phyloP scores from a whole-genome alignment of 306 rosid genomes.

The Pterocarpus santalinus region DNA sequence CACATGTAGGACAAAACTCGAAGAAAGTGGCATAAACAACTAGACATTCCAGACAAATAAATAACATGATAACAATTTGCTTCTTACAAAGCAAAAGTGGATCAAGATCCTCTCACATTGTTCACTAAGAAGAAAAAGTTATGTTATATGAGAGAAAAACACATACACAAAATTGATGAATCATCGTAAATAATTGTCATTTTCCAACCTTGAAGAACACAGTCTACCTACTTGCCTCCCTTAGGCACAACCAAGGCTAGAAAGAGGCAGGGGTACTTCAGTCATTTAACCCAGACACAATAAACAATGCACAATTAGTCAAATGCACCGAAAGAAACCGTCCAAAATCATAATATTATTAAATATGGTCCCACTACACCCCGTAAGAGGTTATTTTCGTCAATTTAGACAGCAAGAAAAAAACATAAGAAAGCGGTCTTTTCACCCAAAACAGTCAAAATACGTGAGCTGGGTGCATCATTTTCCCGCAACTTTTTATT shows the following conservation, averaged over 20 bases:
- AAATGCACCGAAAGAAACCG: slow-evolving; percentile 43
- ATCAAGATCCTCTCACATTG: no score
- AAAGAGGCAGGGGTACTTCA: slow-evolving; percentile 29
- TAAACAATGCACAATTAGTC: slow-evolving; percentile 13
- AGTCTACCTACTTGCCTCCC: not conserved
- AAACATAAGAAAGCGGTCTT: not conserved
- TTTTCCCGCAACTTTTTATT: slow-evolving; percentile 16
- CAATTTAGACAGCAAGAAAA: not conserved
- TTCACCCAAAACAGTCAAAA: slow-evolving; percentile 44
- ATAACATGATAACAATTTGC: not conserved
- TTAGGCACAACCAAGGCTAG: not conserved
- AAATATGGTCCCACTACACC: slow-evolving; percentile 12
- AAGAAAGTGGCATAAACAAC: not conserved
- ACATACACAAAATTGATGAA: no score
- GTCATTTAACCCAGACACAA: slow-evolving; percentile 37
- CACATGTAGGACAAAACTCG: not conserved
- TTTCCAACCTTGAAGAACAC: not conserved
- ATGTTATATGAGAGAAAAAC: no score
- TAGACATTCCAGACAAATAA: not conserved
- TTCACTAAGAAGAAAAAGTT: no score
- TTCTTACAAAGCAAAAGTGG: not conserved
- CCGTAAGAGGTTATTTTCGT: slow-evolving; percentile 32
- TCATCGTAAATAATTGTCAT: not conserved
- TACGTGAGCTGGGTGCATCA: slow-evolving; percentile 1
- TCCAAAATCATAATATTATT: slow-evolving; percentile 44